Evolutionary conservation across 2,329 filamentous ascomycete genomes (phyloP), one percentile per base, ranked within the genome.

Genomic region (Fusarium neocosmosporiellum): DNA sequence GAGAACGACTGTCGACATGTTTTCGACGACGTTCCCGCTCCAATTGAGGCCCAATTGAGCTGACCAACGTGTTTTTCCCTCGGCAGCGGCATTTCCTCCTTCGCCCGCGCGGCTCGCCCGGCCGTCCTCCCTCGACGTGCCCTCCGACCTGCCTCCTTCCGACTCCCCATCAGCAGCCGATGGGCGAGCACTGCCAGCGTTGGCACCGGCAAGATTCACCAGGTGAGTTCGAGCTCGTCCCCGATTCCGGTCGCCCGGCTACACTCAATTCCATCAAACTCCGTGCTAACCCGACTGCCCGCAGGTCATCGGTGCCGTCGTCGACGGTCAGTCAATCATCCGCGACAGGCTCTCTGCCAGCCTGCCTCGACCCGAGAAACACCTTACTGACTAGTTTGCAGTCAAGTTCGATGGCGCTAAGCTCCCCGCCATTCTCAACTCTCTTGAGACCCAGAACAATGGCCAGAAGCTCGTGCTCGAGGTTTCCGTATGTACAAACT

Each of bases 271-370:
- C 41, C 55, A 59, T 57, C 59, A 59, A 69, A 68, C 73, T 53
- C 58, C 54, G 53, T 66, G 66, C 73, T 77, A 77, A 77, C 72
- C 58, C 60, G 65, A 74, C n/a, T 70, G 22, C 46, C 59, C 90
- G 84, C 87, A 95, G 88, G 95, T 98, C 86, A 98, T 98, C 88
- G 95, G 96, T 93, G 96, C 96, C 88, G 95, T 98, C 84, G 96
- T 98, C 81, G 96, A 98, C 88, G 95, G 94, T 97, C 89, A 88
- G 93, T 89, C 59, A 75, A 80, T 70, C 70, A 74, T 71, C 59
- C 41, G 36, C 27, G 64, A 69, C 61, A 69, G 69, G 39, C 68
- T 67, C 58, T 16, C 20, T 54, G 27, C 20, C 63, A 69, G 71
- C 53, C 69, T 69, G 29, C 27, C 24, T 53, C 54, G 16, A 64